Percentiles rank a stretch among this genome's conserved stretches.
Conservation (phyloP, 2,329 filamentous ascomycete genomes). For the Chrysoporthe cubensis region DNA sequence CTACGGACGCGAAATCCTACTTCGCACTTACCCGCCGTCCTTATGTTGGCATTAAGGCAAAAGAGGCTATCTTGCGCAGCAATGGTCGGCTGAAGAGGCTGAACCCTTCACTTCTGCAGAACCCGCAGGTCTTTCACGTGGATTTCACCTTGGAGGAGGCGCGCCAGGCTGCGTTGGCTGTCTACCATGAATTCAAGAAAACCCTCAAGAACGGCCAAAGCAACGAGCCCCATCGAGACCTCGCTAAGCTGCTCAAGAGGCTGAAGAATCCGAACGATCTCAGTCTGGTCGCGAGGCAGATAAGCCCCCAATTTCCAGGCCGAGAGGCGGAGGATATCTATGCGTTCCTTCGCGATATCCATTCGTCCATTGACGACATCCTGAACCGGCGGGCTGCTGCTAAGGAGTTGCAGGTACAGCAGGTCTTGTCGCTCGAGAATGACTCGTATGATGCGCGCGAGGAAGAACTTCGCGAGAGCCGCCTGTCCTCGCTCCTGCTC, state of each 20-base stretch:
- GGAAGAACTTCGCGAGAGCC: constrained; percentile 36
- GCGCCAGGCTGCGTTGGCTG: constrained; percentile 12
- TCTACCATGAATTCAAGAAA: constrained; percentile 20
- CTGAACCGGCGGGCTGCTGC: constrained; percentile 30
- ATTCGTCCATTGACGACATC: constrained; percentile 44
- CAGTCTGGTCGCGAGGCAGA: background rate
- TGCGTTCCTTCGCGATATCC: constrained; percentile 44
- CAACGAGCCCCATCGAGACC: constrained; percentile 28
- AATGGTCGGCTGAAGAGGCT: constrained; percentile 27
- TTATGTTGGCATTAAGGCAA: constrained; percentile 32
- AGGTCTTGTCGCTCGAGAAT: constrained; percentile 38
- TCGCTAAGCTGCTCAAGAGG: constrained; percentile 30
- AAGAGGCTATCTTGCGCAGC: constrained; percentile 29
- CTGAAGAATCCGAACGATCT: background rate
- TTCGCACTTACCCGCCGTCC: constrained; percentile 31
- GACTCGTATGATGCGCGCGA: constrained; percentile 37
- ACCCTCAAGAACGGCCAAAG: constrained; percentile 17
- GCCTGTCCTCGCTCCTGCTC: constrained; percentile 48
- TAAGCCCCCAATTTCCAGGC: constrained; percentile 23
- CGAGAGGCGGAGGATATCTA: constrained; percentile 40
- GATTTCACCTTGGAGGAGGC: constrained; percentile 50
- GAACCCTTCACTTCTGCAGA: constrained; percentile 10
- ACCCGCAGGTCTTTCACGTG: constrained; percentile 44
- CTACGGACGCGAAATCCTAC: constrained; percentile 15
- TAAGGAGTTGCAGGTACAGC: constrained; percentile 30